Evolutionary conservation across 78 protist species (phyloP), one percentile per base, ranked within the genome.

Genomic region (Dictyostelium brefeldianum): DNA sequence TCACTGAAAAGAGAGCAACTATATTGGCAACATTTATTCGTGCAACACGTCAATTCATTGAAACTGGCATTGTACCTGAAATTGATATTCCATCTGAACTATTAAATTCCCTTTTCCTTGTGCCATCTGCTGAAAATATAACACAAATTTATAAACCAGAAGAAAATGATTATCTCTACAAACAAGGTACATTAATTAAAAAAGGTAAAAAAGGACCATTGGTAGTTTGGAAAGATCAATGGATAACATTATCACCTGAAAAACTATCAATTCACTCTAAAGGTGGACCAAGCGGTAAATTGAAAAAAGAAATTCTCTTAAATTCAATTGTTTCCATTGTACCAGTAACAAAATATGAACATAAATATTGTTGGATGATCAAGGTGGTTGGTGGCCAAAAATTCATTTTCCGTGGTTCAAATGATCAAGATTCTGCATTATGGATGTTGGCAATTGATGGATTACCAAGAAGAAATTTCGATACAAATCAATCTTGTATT

Each of bases 401-500:
- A 14, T n/a, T 64, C 14, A 36, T 87, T 9, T 64, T 87, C 20
- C 57, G 93, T 12, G 83, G 83, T 0, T 1, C 53, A 5, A 64
- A 46, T 64, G 93, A 87, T 7, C 77, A 50, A 41, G 93, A 77
- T 0, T 74, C 84, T 4, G 83, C 93, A 7, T 10, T 77, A 8
- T 87, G 93, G 93, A 87, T 87, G 93, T 50, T 87, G 84, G 93
- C 93, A 46, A 69, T 87, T 10, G 93, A 87, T 29, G 93, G 93
- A 12, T 64, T 87, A n/a, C 93, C 93, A 20, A 18, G 93, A 56
- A 74, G 41, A 43, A 87, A 87, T 56, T 87, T 87, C 22, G 93
- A 87, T 43, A 87, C 93, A 70, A 87, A 87, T 25, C 93, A 87
- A 57, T 77, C 84, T 4, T 87, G 84, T 50, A 87, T 87, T 1